Evolutionary conservation across 257 asterid species (phyloP).

Genomic region (Gardenia jasminoides): DNA sequence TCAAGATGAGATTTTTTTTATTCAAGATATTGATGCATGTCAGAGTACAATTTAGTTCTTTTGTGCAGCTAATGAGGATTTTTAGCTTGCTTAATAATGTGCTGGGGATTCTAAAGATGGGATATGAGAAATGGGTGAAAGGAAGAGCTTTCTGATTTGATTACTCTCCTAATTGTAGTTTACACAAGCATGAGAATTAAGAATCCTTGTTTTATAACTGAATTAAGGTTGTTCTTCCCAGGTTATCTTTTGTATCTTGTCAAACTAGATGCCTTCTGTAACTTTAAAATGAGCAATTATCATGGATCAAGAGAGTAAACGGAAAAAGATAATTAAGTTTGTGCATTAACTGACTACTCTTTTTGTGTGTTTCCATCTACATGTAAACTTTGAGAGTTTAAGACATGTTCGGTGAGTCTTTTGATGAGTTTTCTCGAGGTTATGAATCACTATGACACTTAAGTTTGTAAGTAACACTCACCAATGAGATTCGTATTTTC

Average conservation of each 20-base stretch:
- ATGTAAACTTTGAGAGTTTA: too few species aligned
- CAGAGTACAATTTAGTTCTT: neutral
- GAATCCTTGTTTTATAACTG: neutral
- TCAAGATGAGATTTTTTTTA: neutral
- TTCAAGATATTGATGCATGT: neutral
- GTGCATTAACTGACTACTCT: too few species aligned
- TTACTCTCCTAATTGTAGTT: neutral
- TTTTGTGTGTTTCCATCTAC: too few species aligned
- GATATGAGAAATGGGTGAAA: neutral
- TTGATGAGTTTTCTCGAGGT: too few species aligned
- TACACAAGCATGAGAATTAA: neutral
- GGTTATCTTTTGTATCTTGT: neutral
- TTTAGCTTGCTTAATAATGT: neutral
- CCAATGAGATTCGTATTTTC: too few species aligned
- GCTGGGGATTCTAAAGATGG: neutral
- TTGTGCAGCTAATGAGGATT: neutral
- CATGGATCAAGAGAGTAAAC: neutral
- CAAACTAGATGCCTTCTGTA: neutral
- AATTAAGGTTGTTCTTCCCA: neutral
- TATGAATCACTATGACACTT: too few species aligned
- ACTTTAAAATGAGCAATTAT: neutral
- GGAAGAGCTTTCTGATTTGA: neutral
- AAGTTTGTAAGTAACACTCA: too few species aligned
- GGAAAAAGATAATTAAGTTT: neutral
- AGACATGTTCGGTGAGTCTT: too few species aligned